Base-by-base conservation (phyloP, 257 asterid species). In the Nicotiana otophora region DNA sequence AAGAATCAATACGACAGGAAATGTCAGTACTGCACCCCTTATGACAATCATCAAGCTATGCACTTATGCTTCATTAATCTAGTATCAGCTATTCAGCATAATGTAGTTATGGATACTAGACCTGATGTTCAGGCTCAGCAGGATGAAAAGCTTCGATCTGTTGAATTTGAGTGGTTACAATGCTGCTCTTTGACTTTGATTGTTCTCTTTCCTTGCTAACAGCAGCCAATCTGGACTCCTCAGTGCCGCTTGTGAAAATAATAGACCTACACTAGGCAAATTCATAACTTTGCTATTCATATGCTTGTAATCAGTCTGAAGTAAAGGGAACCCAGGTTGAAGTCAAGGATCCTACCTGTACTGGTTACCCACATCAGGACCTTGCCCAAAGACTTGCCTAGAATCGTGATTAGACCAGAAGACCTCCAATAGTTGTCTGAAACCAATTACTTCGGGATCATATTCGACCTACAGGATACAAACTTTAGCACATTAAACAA, bases 51-150 rank as follows among this genome's bases (percentile, higher is more conserved):
- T 42, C 51, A 42, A 42, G 12, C 51, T 42, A 42, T 42, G 51
- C 51, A 42, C 51, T 42, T 9, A 42, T 9, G 51, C 51, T 9
- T 42, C 4, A 9, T 4, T 42, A 42, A 42, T 42, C 12, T 9
- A 46, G 23, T 23, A 72, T 72, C 8, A 42, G 51, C 51, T 42
- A 42, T 42, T 42, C 51, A 23, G 62, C 63, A 75, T 51, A 75
- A 28, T 51, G 42, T 75, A 75, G 42, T 75, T 75, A 8, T 75
- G 80, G 42, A 51, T 81, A 65, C 77, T 17, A 46, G 62, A 94
- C 99, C 99, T 96, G 99, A 86, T 96, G 99, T 57, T 94, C 97
- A n/a, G 97, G 88, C 87, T 96, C 99, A 17, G 98, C 97, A 81
- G 88, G 95, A 88, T 90, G 88, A 90, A 93, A 92, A 80, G 90